Evolutionary conservation across 768 basidiomycete species (phyloP).

Genomic region (Mycena indigotica): DNA sequence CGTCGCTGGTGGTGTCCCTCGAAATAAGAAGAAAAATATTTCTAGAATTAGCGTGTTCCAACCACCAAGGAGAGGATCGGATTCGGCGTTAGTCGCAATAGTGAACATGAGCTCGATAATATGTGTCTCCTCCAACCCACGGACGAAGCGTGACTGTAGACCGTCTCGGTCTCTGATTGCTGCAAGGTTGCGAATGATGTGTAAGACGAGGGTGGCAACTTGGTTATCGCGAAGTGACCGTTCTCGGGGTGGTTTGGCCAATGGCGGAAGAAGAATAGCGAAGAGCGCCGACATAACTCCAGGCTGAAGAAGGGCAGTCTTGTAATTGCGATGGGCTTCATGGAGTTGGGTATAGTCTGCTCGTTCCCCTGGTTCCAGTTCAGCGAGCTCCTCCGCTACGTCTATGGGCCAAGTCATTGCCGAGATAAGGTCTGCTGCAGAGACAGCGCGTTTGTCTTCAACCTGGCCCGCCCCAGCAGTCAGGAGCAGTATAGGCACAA

Average conservation of each 20-base stretch:
- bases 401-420: slow-evolving; percentile 99
- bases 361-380: slow-evolving; percentile 76
- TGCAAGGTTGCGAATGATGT: slow-evolving; percentile 90
- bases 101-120: slow-evolving; percentile 81
- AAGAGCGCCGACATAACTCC: slow-evolving; percentile 74
- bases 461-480: slow-evolving; percentile 78
- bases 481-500: slow-evolving; percentile 80
- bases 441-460: slow-evolving; percentile 82
- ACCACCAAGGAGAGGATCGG: slow-evolving; percentile 77
- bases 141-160: slow-evolving; percentile 18
- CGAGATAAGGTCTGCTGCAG: slow-evolving; percentile 86
- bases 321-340: slow-evolving; percentile 85
- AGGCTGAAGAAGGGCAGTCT: slow-evolving; percentile 71
- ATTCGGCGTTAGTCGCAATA: slow-evolving; percentile 74
- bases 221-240: slow-evolving; percentile 80
- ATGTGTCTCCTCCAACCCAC: slow-evolving; percentile 61
- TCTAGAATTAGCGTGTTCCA: slow-evolving; percentile 93
- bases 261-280: slow-evolving; percentile 73
- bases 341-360: slow-evolving; percentile 89
- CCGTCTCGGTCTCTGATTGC: slow-evolving; percentile 80
- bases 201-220: slow-evolving; percentile 83
- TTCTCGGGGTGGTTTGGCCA: slow-evolving; percentile 70
- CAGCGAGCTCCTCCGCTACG: slow-evolving; percentile 89
- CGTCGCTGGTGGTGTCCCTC: slow-evolving; percentile 67
- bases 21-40: slow-evolving; percentile 88